These are phyloP conservation scores for Aureobasidium sp. DNA, from an alignment of 2,329 filamentous ascomycete genomes.

Conservation along the genomic window DNA sequence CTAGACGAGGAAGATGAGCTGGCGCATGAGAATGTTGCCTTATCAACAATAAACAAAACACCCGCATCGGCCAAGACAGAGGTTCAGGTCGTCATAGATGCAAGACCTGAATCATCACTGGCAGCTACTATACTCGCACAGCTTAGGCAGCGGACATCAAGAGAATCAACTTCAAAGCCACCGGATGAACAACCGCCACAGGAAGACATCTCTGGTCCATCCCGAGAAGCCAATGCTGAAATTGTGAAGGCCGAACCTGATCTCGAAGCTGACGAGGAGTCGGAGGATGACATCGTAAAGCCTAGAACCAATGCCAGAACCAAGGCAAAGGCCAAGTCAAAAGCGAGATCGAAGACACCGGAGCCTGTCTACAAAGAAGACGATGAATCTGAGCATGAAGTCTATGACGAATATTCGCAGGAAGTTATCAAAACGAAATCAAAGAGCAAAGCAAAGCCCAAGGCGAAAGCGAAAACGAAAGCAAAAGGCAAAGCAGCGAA, in stretches of 20 bases:
- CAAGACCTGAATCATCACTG: background rate
- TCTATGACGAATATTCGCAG: background rate
- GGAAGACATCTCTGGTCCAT: background rate
- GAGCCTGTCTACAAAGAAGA: background rate
- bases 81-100: slow-evolving; percentile 2
- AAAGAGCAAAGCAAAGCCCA: background rate
- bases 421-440: background rate
- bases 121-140: background rate
- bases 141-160: background rate
- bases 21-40: background rate
- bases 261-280: background rate
- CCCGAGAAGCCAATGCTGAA: background rate
- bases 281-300: background rate
- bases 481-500: background rate
- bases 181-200: background rate
- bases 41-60: background rate
- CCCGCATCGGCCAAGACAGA: background rate
- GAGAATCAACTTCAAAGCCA: background rate
- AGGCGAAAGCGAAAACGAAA: background rate
- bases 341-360: background rate
- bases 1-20: slow-evolving; percentile 3
- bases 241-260: background rate
- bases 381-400: background rate
- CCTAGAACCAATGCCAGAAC: background rate
- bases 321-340: background rate